Evolutionary conservation across 176 grass and related monocot genomes (phyloP).

Genomic region (Bolboschoenus planiculmis): DNA sequence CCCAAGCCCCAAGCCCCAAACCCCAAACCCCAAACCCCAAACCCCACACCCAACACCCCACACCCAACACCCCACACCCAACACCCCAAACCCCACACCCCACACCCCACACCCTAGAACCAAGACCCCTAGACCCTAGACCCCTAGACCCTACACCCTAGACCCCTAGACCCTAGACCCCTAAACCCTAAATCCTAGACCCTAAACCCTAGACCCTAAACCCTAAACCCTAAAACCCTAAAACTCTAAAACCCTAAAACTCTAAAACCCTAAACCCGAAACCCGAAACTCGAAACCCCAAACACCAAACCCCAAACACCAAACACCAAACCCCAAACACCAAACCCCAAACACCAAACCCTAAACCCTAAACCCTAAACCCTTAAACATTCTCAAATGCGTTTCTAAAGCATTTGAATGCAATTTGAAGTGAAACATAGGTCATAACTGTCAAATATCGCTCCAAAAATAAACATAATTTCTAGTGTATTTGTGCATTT

Average conservation of each 20-base stretch:
- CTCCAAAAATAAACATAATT: not conserved
- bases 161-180: not conserved
- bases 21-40: not conserved
- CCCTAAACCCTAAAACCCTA: not conserved
- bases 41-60: too few species aligned
- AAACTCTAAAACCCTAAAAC: too few species aligned
- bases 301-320: not conserved
- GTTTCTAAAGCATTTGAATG: too few species aligned
- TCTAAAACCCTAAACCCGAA: not conserved
- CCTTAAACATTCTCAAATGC: not conserved
- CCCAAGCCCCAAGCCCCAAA: not conserved
- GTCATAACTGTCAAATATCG: not conserved
- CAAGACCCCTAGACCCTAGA: not conserved
- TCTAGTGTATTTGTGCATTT: too few species aligned
- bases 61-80: not conserved
- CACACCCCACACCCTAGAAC: not conserved
- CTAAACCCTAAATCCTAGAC: not conserved
- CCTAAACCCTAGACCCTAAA: constrained; percentile 13
- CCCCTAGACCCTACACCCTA: not conserved
- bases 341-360: not conserved
- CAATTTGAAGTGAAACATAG: not conserved
- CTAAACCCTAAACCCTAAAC: not conserved
- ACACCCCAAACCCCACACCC: constrained; percentile 2
- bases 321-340: not conserved
- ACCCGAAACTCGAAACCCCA: not conserved